Evolutionary conservation across 768 basidiomycete genomes (phyloP).

Genomic region (Hygrocybe coccinea): DNA sequence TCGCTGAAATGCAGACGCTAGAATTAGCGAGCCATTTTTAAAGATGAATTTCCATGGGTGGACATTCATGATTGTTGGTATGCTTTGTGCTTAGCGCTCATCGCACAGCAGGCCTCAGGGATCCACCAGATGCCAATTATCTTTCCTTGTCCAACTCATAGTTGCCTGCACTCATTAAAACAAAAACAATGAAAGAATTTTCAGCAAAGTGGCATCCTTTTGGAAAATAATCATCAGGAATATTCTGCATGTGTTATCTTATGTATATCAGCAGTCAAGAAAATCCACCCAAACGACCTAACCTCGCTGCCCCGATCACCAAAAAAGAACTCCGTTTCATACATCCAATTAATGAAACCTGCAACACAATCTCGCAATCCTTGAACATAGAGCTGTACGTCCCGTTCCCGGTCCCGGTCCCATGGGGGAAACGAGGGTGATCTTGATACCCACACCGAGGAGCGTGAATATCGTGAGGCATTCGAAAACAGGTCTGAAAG

Average conservation of each 20-base stretch:
- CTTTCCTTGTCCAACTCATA: too few species aligned
- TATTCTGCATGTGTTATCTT: not conserved
- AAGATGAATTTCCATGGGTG: too few species aligned
- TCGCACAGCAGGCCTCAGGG: too few species aligned
- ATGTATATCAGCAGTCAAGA: not conserved
- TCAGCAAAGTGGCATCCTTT: too few species aligned
- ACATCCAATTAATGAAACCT: slow-evolving; percentile 60
- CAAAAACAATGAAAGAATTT: too few species aligned
- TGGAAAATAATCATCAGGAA: too few species aligned
- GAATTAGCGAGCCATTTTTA: too few species aligned
- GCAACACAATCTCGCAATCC: slow-evolving; percentile 52
- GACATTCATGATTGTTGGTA: too few species aligned
- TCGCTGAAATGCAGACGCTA: too few species aligned
- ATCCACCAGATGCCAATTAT: too few species aligned
- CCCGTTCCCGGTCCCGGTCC: slow-evolving; percentile 2
- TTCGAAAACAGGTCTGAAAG: slow-evolving; percentile 17
- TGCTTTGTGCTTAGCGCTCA: too few species aligned
- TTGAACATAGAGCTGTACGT: slow-evolving; percentile 36
- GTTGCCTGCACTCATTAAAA: too few species aligned
- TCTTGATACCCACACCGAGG: not conserved
- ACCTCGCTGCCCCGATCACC: slow-evolving; percentile 8
- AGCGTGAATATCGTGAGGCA: not conserved
- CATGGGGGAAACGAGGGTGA: slow-evolving; percentile 11
- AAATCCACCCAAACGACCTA: slow-evolving; percentile 13
- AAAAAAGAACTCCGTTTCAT: slow-evolving; percentile 59